These are phyloP conservation scores for Aspergillus ostianus DNA, from an alignment of 495 filamentous ascomycete species.

Conservation along the genomic window DNA sequence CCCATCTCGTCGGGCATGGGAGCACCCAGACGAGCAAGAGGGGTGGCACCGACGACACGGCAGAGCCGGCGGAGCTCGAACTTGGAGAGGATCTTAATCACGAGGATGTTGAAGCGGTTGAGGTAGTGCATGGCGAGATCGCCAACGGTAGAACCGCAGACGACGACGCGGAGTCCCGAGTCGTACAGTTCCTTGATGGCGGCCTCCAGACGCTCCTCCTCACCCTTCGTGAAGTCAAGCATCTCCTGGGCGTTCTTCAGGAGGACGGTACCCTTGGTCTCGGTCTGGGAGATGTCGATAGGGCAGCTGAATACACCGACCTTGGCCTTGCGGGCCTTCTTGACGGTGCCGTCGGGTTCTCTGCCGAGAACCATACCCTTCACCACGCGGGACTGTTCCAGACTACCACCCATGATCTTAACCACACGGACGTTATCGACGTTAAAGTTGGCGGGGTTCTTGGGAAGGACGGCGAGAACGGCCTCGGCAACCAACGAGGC, in stretches of 20 bases:
- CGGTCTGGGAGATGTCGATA: slow-evolving; percentile 93
- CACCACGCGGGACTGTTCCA: slow-evolving; percentile 90
- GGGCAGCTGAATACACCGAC: slow-evolving; percentile 96
- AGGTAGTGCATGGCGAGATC: slow-evolving; percentile 97
- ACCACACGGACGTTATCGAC: slow-evolving; percentile 99
- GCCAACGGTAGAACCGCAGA: slow-evolving; percentile 87
- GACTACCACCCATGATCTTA: slow-evolving; percentile 97
- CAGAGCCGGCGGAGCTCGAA: slow-evolving; percentile 93
- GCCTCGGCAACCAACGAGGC: slow-evolving; percentile 88
- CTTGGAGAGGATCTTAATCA: slow-evolving; percentile 97
- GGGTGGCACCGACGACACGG: slow-evolving; percentile 94
- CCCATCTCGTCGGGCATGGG: slow-evolving; percentile 99
- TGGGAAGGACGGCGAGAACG: slow-evolving; percentile 89
- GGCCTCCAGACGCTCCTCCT: slow-evolving; percentile 86
- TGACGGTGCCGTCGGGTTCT: slow-evolving; percentile 85
- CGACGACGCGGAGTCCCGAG: slow-evolving; percentile 84
- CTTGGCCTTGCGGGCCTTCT: slow-evolving; percentile 88
- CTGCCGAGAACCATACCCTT: slow-evolving; percentile 98
- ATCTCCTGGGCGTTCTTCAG: slow-evolving; percentile 98
- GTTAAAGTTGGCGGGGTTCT: slow-evolving; percentile 98
- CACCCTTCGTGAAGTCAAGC: slow-evolving; percentile 96
- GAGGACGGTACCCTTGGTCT: slow-evolving; percentile 99
- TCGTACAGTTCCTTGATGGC: slow-evolving; percentile 94
- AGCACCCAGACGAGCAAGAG: slow-evolving; percentile 89
- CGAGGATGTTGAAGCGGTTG: slow-evolving; percentile 91